Evolutionary conservation across 495 filamentous ascomycete genomes (phyloP).

Genomic region (Lineolata rhizophorae): DNA sequence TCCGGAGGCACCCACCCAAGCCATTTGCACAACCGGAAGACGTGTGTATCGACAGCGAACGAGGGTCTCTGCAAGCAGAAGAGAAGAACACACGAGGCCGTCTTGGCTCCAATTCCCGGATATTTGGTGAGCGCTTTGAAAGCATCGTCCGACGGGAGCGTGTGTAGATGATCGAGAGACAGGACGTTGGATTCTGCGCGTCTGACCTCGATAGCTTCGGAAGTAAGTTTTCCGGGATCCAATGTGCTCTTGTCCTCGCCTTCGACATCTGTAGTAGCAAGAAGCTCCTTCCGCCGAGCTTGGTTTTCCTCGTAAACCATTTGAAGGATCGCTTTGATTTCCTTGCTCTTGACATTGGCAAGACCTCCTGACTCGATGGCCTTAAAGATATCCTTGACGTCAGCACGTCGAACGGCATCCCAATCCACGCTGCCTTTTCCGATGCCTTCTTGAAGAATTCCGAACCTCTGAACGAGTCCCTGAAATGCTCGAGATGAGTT

Average conservation of each 20-base stretch:
- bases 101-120: conserved; percentile 80
- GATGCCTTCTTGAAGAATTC: conserved; percentile 33
- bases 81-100: conserved; percentile 50
- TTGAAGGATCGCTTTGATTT: conserved; percentile 66
- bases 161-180: conserved; percentile 59
- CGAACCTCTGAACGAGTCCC: conserved; percentile 48
- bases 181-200: conserved; percentile 34
- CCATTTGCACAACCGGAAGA: conserved; percentile 54
- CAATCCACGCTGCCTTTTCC: conserved; percentile 69
- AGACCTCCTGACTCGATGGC: conserved; percentile 58
- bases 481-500: conserved; percentile 50
- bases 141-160: conserved; percentile 39
- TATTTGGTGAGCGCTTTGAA: conserved; percentile 54
- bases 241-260: conserved; percentile 18
- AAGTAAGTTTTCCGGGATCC: background rate
- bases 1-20: conserved; percentile 59
- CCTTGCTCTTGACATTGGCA: conserved; percentile 44
- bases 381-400: conserved; percentile 39
- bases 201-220: conserved; percentile 23
- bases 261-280: conserved; percentile 17
- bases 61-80: conserved; percentile 26
- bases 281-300: conserved; percentile 22
- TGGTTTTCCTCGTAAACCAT: conserved; percentile 52
- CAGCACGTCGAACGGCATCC: conserved; percentile 50
- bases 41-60: conserved; percentile 25